Evolutionary conservation across 225 moss, liverwort and hornwort genomes (phyloP).

Genomic region (Takakia lepidozioides): DNA sequence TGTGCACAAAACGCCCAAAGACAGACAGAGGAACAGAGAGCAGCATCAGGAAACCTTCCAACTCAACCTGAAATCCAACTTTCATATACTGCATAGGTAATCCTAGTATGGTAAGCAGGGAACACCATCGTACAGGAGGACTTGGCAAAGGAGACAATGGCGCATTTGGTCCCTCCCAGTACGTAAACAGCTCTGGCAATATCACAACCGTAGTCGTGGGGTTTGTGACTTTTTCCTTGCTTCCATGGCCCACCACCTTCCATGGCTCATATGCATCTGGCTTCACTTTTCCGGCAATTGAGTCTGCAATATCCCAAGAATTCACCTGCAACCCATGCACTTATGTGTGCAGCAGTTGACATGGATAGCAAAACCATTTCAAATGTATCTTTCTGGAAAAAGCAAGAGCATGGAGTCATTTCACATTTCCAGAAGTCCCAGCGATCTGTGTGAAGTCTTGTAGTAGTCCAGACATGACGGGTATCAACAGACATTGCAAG

Average conservation of each 20-base stretch:
- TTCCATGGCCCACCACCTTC: conserved; percentile 54
- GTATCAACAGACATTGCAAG: too few relatives aligned
- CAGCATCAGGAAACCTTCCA: too few relatives aligned
- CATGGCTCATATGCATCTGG: conserved; percentile 68
- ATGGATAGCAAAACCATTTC: background rate
- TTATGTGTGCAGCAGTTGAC: background rate
- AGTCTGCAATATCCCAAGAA: conserved; percentile 86
- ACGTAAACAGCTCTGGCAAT: conserved; percentile 58
- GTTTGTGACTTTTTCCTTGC: conserved; percentile 43
- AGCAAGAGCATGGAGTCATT: too few relatives aligned
- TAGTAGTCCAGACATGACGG: too few relatives aligned
- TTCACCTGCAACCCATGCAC: conserved; percentile 56
- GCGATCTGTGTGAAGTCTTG: too few relatives aligned
- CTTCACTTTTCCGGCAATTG: conserved; percentile 62
- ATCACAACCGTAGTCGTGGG: conserved; percentile 62
- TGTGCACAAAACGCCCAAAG: too few relatives aligned
- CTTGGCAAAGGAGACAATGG: conserved; percentile 34
- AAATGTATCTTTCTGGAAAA: too few relatives aligned
- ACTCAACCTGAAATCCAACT: too few relatives aligned
- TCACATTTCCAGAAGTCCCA: too few relatives aligned
- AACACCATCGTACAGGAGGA: conserved; percentile 59
- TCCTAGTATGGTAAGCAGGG: too few relatives aligned
- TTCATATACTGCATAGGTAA: too few relatives aligned
- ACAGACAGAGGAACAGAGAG: too few relatives aligned
- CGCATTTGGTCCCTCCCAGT: conserved; percentile 44